Conservation (phyloP, 1,284 basidiomycete genomes). For the Cutaneotrichosporon dermatis region DNA sequence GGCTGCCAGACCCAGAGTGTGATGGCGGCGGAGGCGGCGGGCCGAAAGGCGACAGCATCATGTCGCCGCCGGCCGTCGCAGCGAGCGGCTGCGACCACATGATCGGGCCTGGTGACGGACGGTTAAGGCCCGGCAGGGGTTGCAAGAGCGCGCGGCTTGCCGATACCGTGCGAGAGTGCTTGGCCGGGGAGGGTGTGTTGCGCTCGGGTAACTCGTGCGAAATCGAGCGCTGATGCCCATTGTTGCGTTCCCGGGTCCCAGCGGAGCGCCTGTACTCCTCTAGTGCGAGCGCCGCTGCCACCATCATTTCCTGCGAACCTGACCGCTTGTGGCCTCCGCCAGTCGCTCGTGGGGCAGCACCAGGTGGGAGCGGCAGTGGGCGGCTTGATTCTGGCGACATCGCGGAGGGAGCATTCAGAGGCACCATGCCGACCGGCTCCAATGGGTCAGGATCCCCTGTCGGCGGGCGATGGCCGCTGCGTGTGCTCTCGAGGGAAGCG, state of each 20-base stretch:
- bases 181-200: neutral
- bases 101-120: neutral
- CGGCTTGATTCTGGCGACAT: no score
- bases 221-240: neutral
- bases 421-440: neutral
- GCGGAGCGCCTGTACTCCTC: neutral
- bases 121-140: slow-evolving; percentile 4
- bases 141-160: neutral
- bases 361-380: neutral
- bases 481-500: neutral
- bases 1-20: neutral
- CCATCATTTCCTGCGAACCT: slow-evolving; percentile 2
- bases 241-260: no score
- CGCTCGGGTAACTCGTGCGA: neutral
- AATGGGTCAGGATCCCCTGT: neutral
- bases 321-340: neutral
- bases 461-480: neutral
- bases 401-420: neutral
- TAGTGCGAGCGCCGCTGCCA: slow-evolving; percentile 1
- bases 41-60: slow-evolving; percentile 19
- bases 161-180: neutral
- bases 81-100: neutral
- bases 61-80: slow-evolving; percentile 6
- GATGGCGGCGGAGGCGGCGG: neutral
- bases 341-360: no score